Evolutionary conservation across 805 yeast genomes (phyloP).

Genomic region (Peterozyma toletana): DNA sequence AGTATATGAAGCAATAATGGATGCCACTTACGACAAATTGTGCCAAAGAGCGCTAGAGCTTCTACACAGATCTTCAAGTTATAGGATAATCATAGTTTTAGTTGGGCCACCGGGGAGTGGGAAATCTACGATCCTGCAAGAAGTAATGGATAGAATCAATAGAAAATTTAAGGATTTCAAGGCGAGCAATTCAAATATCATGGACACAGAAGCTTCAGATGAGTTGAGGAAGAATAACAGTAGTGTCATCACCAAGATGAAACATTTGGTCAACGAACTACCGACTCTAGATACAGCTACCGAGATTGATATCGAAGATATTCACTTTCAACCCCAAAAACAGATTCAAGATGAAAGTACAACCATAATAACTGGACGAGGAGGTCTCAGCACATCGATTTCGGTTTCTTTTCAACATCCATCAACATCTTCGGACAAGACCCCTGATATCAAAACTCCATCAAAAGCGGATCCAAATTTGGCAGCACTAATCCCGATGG

Average conservation of each 20-base stretch:
- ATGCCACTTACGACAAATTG: conserved; percentile 2
- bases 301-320: conserved; percentile 1
- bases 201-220: not conserved
- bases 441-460: not conserved
- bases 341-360: not conserved
- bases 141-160: conserved; percentile 5
- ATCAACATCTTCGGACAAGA: not conserved
- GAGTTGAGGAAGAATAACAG: too few relatives aligned
- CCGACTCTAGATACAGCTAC: not conserved
- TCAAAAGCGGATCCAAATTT: conserved; percentile 8
- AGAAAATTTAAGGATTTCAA: not conserved
- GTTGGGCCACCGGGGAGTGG: conserved; percentile 9
- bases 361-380: conserved; percentile 3
- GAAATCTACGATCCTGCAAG: conserved; percentile 6
- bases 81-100: conserved; percentile 5
- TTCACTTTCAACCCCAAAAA: conserved; percentile 1
- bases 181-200: too few relatives aligned
- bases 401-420: not conserved
- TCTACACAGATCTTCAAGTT: not conserved
- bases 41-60: conserved; percentile 4
- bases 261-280: too few relatives aligned
- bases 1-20: not conserved
- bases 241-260: too few relatives aligned
- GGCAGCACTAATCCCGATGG: conserved; percentile 59
- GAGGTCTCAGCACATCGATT: conserved; percentile 4